These are phyloP conservation scores for Penicillium paxilli DNA, from an alignment of 495 filamentous ascomycete species.

Conservation along the genomic window DNA sequence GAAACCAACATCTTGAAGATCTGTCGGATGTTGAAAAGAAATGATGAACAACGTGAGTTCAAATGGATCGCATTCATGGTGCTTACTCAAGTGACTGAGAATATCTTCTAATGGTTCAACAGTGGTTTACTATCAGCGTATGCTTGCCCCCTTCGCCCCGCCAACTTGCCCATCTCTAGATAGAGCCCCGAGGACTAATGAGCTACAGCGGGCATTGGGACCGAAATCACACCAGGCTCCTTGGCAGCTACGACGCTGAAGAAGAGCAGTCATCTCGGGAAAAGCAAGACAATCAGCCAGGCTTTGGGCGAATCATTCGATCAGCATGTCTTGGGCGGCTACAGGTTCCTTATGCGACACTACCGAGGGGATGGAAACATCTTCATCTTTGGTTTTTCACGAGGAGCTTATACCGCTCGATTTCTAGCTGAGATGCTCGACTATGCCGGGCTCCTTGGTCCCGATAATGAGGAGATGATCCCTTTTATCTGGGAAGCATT, in stretches of 20 bases:
- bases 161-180: not conserved
- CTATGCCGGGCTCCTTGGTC: conserved; percentile 69
- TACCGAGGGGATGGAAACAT: conserved; percentile 73
- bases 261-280: conserved; percentile 49
- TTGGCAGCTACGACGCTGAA: not conserved
- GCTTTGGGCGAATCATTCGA: conserved; percentile 74
- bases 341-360: conserved; percentile 87
- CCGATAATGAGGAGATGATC: conserved; percentile 82
- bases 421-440: conserved; percentile 85
- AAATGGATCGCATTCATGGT: not conserved
- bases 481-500: conserved; percentile 81
- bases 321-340: conserved; percentile 77
- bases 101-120: not conserved
- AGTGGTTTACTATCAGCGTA: conserved; percentile 2
- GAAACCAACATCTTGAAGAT: conserved; percentile 50
- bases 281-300: conserved; percentile 71
- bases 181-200: conserved; percentile 32
- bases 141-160: not conserved
- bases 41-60: conserved; percentile 10
- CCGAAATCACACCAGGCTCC: conserved; percentile 17
- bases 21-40: conserved; percentile 35
- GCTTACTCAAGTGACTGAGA: not conserved
- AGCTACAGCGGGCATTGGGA: conserved; percentile 41
- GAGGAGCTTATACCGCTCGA: conserved; percentile 78
- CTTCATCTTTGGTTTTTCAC: conserved; percentile 76